Percentiles rank a stretch among this genome's conserved stretches.
These are phyloP conservation scores for Francoa sonchifolia DNA, from an alignment of 441 rosid species.

Conservation along the genomic window DNA sequence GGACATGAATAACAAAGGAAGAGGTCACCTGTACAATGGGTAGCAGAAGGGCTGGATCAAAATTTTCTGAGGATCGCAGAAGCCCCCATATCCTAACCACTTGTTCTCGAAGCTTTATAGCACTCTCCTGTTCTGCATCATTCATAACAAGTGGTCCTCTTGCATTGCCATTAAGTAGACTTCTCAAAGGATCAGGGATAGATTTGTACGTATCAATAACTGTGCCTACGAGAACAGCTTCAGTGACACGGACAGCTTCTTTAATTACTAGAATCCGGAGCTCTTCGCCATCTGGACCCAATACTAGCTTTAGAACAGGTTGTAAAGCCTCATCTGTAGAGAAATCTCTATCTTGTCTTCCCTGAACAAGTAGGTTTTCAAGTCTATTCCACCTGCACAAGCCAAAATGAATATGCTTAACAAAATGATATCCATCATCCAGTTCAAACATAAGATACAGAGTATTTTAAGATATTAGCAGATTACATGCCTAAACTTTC, in stretches of 20 bases:
- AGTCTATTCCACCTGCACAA: slow-evolving; percentile 80
- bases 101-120: slow-evolving; percentile 62
- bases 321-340: slow-evolving; percentile 82
- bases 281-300: slow-evolving; percentile 72
- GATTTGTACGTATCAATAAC: slow-evolving; percentile 58
- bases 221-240: slow-evolving; percentile 53
- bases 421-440: not conserved
- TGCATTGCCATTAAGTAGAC: slow-evolving; percentile 40
- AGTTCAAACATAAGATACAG: slow-evolving; percentile 2
- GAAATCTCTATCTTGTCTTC: slow-evolving; percentile 87
- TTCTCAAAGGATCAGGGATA: slow-evolving; percentile 43
- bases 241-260: slow-evolving; percentile 74
- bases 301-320: slow-evolving; percentile 66
- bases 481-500: slow-evolving; percentile 55
- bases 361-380: slow-evolving; percentile 84
- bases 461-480: slow-evolving; percentile 2
- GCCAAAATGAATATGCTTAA: slow-evolving; percentile 8
- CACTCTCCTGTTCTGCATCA: slow-evolving; percentile 39
- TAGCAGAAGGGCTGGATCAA: slow-evolving; percentile 68
- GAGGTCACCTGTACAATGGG: slow-evolving; percentile 65
- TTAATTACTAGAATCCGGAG: slow-evolving; percentile 65
- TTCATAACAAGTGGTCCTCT: slow-evolving; percentile 45
- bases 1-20: not conserved
- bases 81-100: slow-evolving; percentile 75
- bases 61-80: slow-evolving; percentile 55